Base-by-base conservation (phyloP, 352 stramenopile genomes). In the Elongisporangium undulatum region DNA sequence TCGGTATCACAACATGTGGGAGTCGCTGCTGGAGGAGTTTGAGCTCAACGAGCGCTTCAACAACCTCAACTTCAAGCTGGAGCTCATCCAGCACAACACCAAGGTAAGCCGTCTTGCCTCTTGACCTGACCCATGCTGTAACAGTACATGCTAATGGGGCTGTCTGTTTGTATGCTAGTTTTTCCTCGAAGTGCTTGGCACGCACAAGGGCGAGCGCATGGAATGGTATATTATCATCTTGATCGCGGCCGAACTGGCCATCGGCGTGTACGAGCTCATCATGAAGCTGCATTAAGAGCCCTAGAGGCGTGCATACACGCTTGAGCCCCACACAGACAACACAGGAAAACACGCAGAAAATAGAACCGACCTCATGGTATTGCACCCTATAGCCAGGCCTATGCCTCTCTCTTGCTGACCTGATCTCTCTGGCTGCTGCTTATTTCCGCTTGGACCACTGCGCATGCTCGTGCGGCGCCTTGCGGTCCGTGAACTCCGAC, bases 151-250 rank as follows among this genome's bases (percentile, higher is more conserved):
- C n/a, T n/a, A n/a, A n/a, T n/a, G 9, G 6, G 24, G 38, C 29
- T 56, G 24, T 62, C 17, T 58, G 6, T 5, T 16, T 66, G 3
- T 63, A 56, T 17, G 63, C 39, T 41, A 94, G 85, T 99, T 99
- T 75, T 99, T 99, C 80, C 74, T 99, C 54, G 96, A 99, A 69
- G 92, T 99, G 52, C 71, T 99, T n/a, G 82, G 97, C 49, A 89
- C 95, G 24, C 89, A 99, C 72, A 99, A 99, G 74, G 86, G 87
- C 60, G 80, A 92, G 61, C 84, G 87, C 53, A 81, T 98, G 67
- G 96, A 99, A 77, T 99, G 95, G 96, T 98, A 98, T 62, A 98
- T 99, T 77, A 98, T 99, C 79, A 90, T 98, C 48, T 69, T 99
- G 17, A 99, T 99, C 68, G 82, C 85, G 17, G 90, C 97, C 20